Evolutionary conservation across 2,329 filamentous ascomycete species (phyloP), one percentile per base, ranked within the genome.

Genomic region (Aspergillus glaucus): DNA sequence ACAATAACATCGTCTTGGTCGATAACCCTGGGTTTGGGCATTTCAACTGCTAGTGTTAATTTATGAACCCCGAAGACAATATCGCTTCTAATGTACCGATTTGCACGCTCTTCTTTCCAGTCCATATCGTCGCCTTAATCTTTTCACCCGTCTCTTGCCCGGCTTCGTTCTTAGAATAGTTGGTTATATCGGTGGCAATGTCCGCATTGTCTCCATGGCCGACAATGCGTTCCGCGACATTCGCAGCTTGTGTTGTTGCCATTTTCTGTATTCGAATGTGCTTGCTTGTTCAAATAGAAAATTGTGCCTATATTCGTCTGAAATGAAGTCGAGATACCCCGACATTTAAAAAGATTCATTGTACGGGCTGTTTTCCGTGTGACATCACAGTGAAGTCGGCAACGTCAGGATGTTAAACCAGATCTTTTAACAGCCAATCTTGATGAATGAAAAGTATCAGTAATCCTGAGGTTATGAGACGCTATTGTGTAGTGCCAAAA

Each of bases 71-170:
- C 26, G 7, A 6, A 24, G 12, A 10, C 26, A 17, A 21, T 1
- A 36, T 14, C 17, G 21, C 37, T 6, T 10, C 12, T 21, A 12
- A 49, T 51, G 9, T 65, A 82, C 79, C 72, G 15, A 94, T 75
- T 62, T 86, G 71, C 43, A 95, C 87, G 26, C 75, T 80, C 61
- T 90, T 87, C 75, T 92, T 93, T 46, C 87, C 86, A 68, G 86
- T 82, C 89, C 89, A 95, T 2, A 79, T 80, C 12, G 94, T 70
- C 0, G 89, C 90, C 66, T 88, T 86, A 86, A 95, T 93, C 14
- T 70, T 85, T 58, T 83, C 79, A 28, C 67, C 68, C 3, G 67
- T 70, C 4, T 75, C 68, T 58, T 79, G 71, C 21, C 75, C 79
- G 62, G 75, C 75, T 17, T 73, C 66, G 50, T 85, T 75, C 4